Evolutionary conservation across 495 filamentous ascomycete species (phyloP), one percentile per base, ranked within the genome.

Genomic region (Cercophora samala): DNA sequence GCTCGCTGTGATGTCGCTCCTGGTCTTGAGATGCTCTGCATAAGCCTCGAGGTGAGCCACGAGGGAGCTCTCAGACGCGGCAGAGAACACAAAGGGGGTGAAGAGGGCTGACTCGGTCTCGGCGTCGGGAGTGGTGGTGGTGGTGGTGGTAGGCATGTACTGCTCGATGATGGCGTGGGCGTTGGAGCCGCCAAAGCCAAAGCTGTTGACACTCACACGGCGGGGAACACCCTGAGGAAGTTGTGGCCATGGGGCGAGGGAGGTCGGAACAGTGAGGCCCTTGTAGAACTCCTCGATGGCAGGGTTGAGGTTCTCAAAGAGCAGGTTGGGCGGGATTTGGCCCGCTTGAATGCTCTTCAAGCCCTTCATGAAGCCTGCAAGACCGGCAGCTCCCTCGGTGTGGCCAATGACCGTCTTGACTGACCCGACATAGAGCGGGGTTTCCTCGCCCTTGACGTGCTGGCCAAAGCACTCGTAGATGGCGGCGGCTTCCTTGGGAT

Each of bases 351-450:
- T 70, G 60, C 82, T 54, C 6, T 55, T 23, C 15, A 81, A 71
- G 3, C 78, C 76, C 65, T 88, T 88, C 19, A 88, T 76, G 0
- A 88, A 63, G 0, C 79, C 80, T 2, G 82, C 78, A 13, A 88
- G 69, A 1, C 85, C 85, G 62, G 77, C 78, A 1, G 78, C 72
- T 1, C 78, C 84, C 71, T 88, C 86, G 4, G 79, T 65, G 68
- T 88, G 86, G 1, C 86, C 84, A 25, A 86, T 79, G 64, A 85
- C 84, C 0, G 79, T 74, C 63, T 88, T 88, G 0, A 87, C 70
- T 0, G 83, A 83, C 0, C 85, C 85, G 32, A 88, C 75, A 59
- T 79, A 78, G 9, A 85, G 70, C 0, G 79, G 76, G 0, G 77
- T 68, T 29, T 29, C 26, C 5, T 64, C 64, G 26, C 71, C 60